Evolutionary conservation across 345 rosid species (phyloP).

Genomic region (Citrus glauca): DNA sequence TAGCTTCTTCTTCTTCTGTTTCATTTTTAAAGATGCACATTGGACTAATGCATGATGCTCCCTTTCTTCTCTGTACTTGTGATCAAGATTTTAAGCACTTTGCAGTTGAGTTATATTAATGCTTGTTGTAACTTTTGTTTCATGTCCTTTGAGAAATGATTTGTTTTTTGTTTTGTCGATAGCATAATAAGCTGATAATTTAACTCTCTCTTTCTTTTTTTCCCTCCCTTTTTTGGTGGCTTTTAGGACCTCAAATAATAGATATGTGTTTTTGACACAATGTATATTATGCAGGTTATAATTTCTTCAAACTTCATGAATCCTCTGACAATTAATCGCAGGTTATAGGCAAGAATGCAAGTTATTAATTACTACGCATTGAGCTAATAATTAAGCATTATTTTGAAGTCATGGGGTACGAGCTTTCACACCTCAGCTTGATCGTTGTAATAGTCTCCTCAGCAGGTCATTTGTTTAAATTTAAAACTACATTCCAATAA

Average conservation of each 20-base stretch:
- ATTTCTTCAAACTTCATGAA: not conserved
- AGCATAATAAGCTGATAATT: not conserved
- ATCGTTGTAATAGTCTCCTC: not conserved
- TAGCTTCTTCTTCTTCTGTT: not conserved
- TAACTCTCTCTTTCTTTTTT: not conserved
- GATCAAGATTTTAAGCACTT: not conserved
- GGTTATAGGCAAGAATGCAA: not conserved
- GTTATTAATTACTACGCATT: not conserved
- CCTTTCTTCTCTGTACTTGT: not conserved
- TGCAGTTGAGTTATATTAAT: not conserved
- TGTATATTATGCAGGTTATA: not conserved
- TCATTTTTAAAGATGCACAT: not conserved
- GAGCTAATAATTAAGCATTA: not conserved
- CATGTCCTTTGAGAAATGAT: not conserved
- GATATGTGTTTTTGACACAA: too few relatives aligned
- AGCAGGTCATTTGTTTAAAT: not conserved
- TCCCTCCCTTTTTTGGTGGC: too few relatives aligned
- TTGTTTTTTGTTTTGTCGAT: too few relatives aligned
- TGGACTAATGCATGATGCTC: not conserved
- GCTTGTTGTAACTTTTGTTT: not conserved
- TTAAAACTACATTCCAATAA: too few relatives aligned
- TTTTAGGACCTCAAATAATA: not conserved
- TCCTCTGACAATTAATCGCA: not conserved
- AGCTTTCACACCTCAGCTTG: not conserved
- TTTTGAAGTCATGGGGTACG: not conserved